phyloP scores from a whole-genome alignment of 495 filamentous ascomycete species.

The Schizothecium vesticola region DNA sequence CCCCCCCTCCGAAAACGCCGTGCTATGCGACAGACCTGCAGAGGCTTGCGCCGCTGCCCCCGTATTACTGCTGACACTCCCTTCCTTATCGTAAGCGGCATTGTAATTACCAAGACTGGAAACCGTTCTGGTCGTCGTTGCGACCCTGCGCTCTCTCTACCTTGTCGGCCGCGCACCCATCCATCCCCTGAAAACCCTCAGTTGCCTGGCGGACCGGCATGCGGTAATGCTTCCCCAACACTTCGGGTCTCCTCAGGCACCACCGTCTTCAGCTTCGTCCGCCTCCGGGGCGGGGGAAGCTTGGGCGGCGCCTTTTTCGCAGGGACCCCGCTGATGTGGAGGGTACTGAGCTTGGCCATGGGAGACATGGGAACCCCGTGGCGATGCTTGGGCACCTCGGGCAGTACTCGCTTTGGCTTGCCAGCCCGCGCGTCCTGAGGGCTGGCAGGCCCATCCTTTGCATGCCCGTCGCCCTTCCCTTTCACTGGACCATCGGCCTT shows the following conservation, averaged over 20 bases:
- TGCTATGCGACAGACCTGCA: constrained; percentile 1
- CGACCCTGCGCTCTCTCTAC: neutral
- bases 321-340: constrained; percentile 25
- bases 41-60: neutral
- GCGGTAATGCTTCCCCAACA: neutral
- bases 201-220: neutral
- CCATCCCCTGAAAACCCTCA: neutral
- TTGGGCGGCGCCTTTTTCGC: constrained; percentile 51
- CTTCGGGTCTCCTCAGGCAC: neutral
- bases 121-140: neutral
- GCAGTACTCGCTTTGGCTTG: constrained; percentile 38
- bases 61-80: neutral
- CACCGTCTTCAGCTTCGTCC: constrained; percentile 35
- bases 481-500: constrained; percentile 35
- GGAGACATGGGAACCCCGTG: constrained; percentile 41
- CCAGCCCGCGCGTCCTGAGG: constrained; percentile 21
- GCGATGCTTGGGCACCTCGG: constrained; percentile 43
- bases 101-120: neutral
- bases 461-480: constrained; percentile 5
- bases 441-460: constrained; percentile 9
- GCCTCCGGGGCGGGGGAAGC: constrained; percentile 47
- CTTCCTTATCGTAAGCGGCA: constrained; percentile 3
- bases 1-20: constrained; percentile 8
- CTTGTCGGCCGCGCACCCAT: neutral
- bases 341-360: constrained; percentile 15